Evolutionary conservation across 73 alveolate species (phyloP), one percentile per base, ranked within the genome.

Genomic region (Breviolum minutum): DNA sequence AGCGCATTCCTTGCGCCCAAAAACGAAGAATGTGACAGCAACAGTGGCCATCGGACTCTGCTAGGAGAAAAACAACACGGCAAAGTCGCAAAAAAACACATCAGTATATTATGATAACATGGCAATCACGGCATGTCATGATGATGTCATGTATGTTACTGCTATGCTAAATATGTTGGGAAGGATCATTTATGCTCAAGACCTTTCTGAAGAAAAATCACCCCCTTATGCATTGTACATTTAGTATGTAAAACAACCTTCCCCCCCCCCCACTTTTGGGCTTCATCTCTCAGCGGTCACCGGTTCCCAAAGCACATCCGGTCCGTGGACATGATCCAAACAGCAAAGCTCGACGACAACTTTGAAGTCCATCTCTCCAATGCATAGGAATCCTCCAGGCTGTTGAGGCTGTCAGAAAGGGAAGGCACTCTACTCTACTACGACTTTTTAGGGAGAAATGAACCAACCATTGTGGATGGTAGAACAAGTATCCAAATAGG

Each of bases 311-410:
- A 68, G n/a, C n/a, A 22, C 4, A 2, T 68, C 77, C 77, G 17
- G n/a, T 69, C 97, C n/a, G 76, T 29, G 11, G n/a, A 29, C 97
- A 90, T 60, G 87, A 90, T 40, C 83, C 88, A 76, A 30, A 90
- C 81, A 40, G 97, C 97, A 26, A 90, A 90, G 76, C 77, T 22
- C 12, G 97, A 29, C 48, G 88, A 70, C 26, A 90, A 77, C 87
- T 29, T 27, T 30, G 77, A 8, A 29, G 97, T 90, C 87, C 22
- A 71, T 22, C n/a, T 64, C 68, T 27, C 16, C 89, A 30, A 30
- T 24, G 89, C 89, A 24, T 80, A 26, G 83, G 54, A 40, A 40
- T 40, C 54, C 54, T 40, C 54, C 54, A 40, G n/a, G n/a, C 3
- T 40, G 54, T 40, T 40, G 54, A 3, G n/a, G n/a, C n/a, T n/a